Evolutionary conservation across 2,329 filamentous ascomycete species (phyloP).

Genomic region (Neofusicoccum laricinum): DNA sequence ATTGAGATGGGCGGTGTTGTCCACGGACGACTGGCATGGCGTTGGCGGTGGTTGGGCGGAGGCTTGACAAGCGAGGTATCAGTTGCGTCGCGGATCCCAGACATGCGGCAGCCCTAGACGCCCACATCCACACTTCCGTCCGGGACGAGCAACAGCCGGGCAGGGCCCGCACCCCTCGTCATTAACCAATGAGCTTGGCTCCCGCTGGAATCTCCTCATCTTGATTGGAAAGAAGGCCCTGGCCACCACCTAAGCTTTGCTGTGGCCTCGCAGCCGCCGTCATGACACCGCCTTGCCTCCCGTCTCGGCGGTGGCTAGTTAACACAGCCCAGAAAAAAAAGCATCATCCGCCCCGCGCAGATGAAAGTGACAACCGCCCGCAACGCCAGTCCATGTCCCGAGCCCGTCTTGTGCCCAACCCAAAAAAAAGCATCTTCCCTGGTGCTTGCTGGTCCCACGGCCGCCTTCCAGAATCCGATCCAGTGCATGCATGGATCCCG

Average conservation of each 20-base stretch:
- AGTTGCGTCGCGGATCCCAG: slow-evolving; percentile 9
- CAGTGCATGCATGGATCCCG: neutral
- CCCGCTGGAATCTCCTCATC: neutral
- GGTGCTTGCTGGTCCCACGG: neutral
- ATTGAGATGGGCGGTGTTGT: neutral
- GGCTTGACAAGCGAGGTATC: slow-evolving; percentile 12
- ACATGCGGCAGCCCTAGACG: slow-evolving; percentile 9
- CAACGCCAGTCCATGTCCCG: neutral
- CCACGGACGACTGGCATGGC: neutral
- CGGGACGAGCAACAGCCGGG: neutral
- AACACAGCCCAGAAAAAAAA: neutral
- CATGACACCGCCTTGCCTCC: neutral
- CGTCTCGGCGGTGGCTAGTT: neutral
- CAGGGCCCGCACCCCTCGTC: neutral
- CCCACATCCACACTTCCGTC: neutral
- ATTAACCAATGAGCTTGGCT: neutral
- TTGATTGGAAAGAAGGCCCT: neutral
- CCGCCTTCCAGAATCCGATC: neutral
- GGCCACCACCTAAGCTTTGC: neutral
- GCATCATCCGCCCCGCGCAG: neutral
- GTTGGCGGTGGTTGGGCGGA: neutral
- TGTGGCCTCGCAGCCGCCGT: neutral
- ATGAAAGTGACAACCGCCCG: neutral
- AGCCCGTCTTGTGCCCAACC: neutral
- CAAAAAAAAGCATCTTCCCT: neutral